Evolutionary conservation across 1,139 yeast species (phyloP).

Genomic region (Pichia sp.): DNA sequence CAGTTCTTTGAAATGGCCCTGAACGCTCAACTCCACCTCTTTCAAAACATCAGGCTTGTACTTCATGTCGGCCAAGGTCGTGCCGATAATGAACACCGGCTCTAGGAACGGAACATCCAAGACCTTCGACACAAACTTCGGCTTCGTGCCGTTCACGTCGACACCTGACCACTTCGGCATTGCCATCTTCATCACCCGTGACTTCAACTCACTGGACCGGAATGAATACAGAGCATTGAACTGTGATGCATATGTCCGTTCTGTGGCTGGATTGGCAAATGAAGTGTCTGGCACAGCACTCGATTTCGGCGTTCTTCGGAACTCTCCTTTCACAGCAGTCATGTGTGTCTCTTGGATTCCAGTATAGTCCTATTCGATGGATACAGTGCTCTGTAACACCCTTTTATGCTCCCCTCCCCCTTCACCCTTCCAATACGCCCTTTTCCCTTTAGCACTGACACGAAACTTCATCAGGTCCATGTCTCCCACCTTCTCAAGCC

Average conservation of each 20-base stretch:
- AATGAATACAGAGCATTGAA: constrained; percentile 70
- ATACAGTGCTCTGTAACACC: not conserved
- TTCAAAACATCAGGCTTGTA: constrained; percentile 78
- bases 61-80: constrained; percentile 78
- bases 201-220: constrained; percentile 52
- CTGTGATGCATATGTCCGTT: constrained; percentile 60
- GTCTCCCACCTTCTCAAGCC: not conserved
- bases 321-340: constrained; percentile 5
- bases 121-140: constrained; percentile 54
- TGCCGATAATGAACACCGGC: constrained; percentile 88
- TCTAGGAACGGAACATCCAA: constrained; percentile 67
- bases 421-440: not conserved
- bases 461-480: not conserved
- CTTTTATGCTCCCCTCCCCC: not conserved
- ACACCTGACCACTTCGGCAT: constrained; percentile 49
- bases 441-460: not conserved
- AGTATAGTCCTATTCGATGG: too few species aligned
- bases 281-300: constrained; percentile 8
- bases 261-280: constrained; percentile 17
- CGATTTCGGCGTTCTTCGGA: constrained; percentile 1
- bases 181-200: constrained; percentile 50
- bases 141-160: constrained; percentile 37
- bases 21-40: constrained; percentile 64
- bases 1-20: constrained; percentile 44
- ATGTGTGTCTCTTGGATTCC: not conserved